These are phyloP conservation scores for Sporothrix inflata DNA, from an alignment of 2,329 filamentous ascomycete genomes.

Conservation along the genomic window DNA sequence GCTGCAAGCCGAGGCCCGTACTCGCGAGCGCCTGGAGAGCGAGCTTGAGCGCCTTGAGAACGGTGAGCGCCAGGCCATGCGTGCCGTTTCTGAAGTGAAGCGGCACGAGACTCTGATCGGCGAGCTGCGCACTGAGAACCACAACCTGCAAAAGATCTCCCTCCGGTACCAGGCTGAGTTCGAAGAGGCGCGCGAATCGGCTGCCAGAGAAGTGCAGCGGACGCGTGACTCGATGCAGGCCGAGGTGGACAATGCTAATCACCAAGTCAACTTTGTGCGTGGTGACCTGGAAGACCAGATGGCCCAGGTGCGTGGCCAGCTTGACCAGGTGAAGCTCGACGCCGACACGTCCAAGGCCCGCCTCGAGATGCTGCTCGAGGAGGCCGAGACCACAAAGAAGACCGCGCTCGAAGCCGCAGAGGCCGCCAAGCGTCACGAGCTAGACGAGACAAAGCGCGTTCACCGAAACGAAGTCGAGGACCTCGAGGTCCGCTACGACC, in stretches of 20 bases:
- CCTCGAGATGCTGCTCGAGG: slow-evolving; percentile 82
- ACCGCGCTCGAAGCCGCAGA: slow-evolving; percentile 25
- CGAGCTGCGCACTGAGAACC: slow-evolving; percentile 68
- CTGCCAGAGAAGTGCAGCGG: slow-evolving; percentile 77
- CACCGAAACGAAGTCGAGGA: slow-evolving; percentile 74
- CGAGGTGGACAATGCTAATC: slow-evolving; percentile 81
- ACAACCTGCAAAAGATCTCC: slow-evolving; percentile 70
- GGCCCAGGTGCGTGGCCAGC: slow-evolving; percentile 68
- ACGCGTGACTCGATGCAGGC: slow-evolving; percentile 77
- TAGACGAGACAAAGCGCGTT: slow-evolving; percentile 57
- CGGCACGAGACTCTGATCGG: slow-evolving; percentile 58
- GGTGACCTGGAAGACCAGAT: slow-evolving; percentile 82
- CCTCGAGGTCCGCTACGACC: slow-evolving; percentile 73
- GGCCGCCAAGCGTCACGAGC: slow-evolving; percentile 47
- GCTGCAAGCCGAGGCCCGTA: slow-evolving; percentile 74
- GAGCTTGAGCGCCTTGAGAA: slow-evolving; percentile 68
- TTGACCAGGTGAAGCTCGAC: slow-evolving; percentile 78
- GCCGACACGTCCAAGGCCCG: slow-evolving; percentile 79
- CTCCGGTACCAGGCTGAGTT: slow-evolving; percentile 79
- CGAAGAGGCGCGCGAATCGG: slow-evolving; percentile 79
- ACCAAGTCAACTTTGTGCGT: slow-evolving; percentile 81
- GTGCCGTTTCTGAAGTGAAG: slow-evolving; percentile 65
- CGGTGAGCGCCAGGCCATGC: slow-evolving; percentile 67
- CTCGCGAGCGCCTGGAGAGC: slow-evolving; percentile 66
- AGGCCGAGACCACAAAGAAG: slow-evolving; percentile 68